Base-by-base conservation (phyloP, 1,284 basidiomycete species). In the Peniophora sp. region DNA sequence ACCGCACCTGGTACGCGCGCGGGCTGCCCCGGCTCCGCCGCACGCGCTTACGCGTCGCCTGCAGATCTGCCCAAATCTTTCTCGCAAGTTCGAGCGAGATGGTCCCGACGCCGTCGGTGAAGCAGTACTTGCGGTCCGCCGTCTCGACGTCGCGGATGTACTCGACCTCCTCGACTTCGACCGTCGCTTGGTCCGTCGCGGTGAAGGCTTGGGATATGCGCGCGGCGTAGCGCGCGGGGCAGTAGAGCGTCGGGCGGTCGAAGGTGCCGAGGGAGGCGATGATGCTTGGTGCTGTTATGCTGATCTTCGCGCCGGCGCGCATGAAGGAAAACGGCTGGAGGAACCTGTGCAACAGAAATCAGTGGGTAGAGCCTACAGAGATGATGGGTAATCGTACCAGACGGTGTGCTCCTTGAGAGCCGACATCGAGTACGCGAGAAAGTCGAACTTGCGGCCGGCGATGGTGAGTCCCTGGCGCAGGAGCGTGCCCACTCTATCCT, bases 171-270 rank as follows among this genome's bases (percentile, higher is more conserved):
- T 80, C 78, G 1, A 74, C 70, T 22, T 73, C 67, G 14, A 82
- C 69, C 18, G 70, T 68, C 0, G 78, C 75, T 3, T 75, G 70
- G 55, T 85, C 81, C 0, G 85, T 88, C 0, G 85, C 75, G 1
- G 85, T 87, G 61, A 88, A 88, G 0, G 82, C 83, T 59, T 84
- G 83, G 2, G 83, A 82, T 24, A 88, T 71, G 15, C 85, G 70
- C 6, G 86, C 85, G 3, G 77, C 85, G 62, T 83, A 87, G 43
- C 83, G 73, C 22, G 85, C 84, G 2, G 85, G 84, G 53, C 80
- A 84, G 43, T 22, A 23, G 43, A 14, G 43, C n/a, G 43, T 45
- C 20, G 15, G 15, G 3, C 69, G 60, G 3, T 70, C 62, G 56
- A 85, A 85, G 22, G 65, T 69, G 2, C 84, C 84, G 1, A 87